Percentiles rank a stretch among this genome's conserved stretches.
phyloP scores from a whole-genome alignment of 2,329 filamentous ascomycete genomes.

The Geosmithia flava region DNA sequence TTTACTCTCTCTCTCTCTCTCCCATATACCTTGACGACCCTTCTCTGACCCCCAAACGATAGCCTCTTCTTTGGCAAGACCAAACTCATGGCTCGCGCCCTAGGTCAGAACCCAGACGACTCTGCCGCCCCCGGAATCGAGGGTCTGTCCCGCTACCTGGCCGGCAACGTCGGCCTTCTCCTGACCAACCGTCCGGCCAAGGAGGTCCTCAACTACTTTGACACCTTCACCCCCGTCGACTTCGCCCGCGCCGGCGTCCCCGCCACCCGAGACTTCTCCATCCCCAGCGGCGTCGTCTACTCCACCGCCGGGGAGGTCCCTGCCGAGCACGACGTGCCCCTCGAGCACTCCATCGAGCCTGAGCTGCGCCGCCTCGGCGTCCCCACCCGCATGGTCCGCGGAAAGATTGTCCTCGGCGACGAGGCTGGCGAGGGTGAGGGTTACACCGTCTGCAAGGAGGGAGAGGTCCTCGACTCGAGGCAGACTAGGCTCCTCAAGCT shows the following conservation, averaged over 20 bases:
- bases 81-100: conserved; percentile 94
- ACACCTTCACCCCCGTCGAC: conserved; percentile 61
- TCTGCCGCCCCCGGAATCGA: conserved; percentile 72
- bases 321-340: conserved; percentile 68
- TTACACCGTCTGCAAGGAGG: conserved; percentile 77
- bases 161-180: conserved; percentile 77
- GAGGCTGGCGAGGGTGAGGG: conserved; percentile 38
- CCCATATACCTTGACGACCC: too few relatives aligned
- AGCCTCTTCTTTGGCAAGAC: conserved; percentile 99
- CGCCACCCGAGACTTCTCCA: conserved; percentile 62
- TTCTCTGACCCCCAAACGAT: not conserved
- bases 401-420: conserved; percentile 63
- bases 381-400: conserved; percentile 79
- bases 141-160: conserved; percentile 54
- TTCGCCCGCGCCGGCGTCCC: conserved; percentile 79
- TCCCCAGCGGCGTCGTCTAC: conserved; percentile 76
- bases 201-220: conserved; percentile 62
- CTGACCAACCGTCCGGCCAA: conserved; percentile 69
- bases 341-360: conserved; percentile 83
- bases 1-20: not conserved
- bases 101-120: conserved; percentile 66
- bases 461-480: conserved; percentile 73
- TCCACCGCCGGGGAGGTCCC: conserved; percentile 70
- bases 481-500: conserved; percentile 92
- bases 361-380: conserved; percentile 81